Percentiles rank a stretch among this genome's conserved stretches.
phyloP scores from a whole-genome alignment of 495 filamentous ascomycete species.

The Annulohypoxylon stygium region DNA sequence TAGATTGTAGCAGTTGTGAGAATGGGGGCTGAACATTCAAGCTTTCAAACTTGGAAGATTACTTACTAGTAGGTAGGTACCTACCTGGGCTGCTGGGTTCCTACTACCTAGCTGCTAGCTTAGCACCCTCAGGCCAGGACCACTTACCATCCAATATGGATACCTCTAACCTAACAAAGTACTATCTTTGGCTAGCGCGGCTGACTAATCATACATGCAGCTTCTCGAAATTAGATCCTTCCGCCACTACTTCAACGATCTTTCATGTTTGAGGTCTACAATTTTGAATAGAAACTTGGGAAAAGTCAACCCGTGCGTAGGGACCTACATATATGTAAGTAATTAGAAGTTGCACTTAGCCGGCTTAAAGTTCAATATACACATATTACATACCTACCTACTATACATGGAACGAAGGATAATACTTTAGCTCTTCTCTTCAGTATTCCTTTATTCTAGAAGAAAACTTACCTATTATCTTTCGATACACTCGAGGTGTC shows the following conservation, averaged over 20 bases:
- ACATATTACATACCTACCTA: neutral
- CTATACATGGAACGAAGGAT: neutral
- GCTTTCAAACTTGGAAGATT: constrained; percentile 1
- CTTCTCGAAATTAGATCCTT: neutral
- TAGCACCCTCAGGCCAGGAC: too few relatives aligned
- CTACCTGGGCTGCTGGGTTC: too few relatives aligned
- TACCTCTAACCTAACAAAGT: neutral
- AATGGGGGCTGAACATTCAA: constrained; percentile 31
- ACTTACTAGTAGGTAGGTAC: too few relatives aligned
- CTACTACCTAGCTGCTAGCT: too few relatives aligned
- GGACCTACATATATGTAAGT: too few relatives aligned
- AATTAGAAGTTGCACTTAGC: too few relatives aligned
- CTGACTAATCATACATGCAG: constrained; percentile 28
- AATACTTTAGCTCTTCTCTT: too few relatives aligned
- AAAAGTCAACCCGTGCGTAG: neutral
- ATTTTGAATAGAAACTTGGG: neutral
- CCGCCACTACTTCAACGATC: neutral
- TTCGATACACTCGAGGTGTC: too few relatives aligned
- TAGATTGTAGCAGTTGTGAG: too few relatives aligned
- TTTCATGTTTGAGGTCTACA: neutral
- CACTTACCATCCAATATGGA: too few relatives aligned
- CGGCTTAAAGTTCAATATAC: too few relatives aligned
- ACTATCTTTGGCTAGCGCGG: neutral
- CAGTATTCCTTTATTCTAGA: too few relatives aligned
- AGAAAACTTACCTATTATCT: neutral